phyloP scores from a whole-genome alignment of 768 basidiomycete genomes.

The Dioszegia hungarica region DNA sequence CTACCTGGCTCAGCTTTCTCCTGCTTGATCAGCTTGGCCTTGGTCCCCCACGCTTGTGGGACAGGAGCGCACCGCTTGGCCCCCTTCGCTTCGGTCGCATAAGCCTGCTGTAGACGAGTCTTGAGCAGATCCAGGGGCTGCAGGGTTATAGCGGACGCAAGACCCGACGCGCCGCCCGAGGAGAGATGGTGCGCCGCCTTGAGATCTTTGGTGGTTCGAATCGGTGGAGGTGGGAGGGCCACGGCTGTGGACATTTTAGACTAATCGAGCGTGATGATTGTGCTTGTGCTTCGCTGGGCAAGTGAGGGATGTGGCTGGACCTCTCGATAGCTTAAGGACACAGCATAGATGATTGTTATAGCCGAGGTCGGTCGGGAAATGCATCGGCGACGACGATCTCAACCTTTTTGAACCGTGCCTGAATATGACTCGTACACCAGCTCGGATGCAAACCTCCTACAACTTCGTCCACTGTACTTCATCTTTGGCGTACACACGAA shows the following conservation, averaged over 20 bases:
- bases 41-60: background rate
- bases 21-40: background rate
- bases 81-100: constrained; percentile 48
- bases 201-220: constrained; percentile 9
- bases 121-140: constrained; percentile 72
- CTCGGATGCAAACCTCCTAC: too few relatives aligned
- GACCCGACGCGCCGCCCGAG: constrained; percentile 45
- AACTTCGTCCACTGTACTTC: too few relatives aligned
- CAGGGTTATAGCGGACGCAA: constrained; percentile 42
- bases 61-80: constrained; percentile 18
- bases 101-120: constrained; percentile 77
- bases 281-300: too few relatives aligned
- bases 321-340: too few relatives aligned
- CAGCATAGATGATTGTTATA: too few relatives aligned
- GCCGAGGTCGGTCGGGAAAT: too few relatives aligned
- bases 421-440: too few relatives aligned
- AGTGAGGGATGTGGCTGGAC: too few relatives aligned
- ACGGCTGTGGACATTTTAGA: too few relatives aligned
- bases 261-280: too few relatives aligned
- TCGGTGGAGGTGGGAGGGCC: background rate
- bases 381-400: background rate
- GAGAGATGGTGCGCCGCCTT: constrained; percentile 42
- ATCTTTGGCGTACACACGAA: background rate
- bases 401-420: background rate
- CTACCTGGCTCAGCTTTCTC: constrained; percentile 24